Percentiles rank a stretch among this genome's conserved stretches.
Conservation (phyloP, 257 asterid genomes). For the Fraxinus quadrangulata region DNA sequence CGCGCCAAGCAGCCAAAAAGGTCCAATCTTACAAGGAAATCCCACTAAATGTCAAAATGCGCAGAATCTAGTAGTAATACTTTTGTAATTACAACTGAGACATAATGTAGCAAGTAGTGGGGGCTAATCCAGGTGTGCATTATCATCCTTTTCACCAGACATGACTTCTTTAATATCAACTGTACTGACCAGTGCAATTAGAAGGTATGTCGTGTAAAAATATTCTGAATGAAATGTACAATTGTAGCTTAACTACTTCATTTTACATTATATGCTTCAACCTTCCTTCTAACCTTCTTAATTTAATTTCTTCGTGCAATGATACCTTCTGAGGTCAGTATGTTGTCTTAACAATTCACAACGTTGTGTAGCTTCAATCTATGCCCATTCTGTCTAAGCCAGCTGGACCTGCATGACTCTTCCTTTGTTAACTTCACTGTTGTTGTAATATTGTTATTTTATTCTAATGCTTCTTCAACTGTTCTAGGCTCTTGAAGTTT, state of each 20-base stretch:
- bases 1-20: slow-evolving; percentile 63
- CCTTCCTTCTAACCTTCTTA: too few relatives aligned
- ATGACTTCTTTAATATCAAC: neutral
- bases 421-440: too few relatives aligned
- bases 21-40: slow-evolving; percentile 74
- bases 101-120: neutral
- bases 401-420: neutral
- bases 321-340: neutral
- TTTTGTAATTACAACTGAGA: neutral
- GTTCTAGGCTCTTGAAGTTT: too few relatives aligned
- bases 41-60: slow-evolving; percentile 63
- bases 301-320: neutral
- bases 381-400: neutral
- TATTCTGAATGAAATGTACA: slow-evolving; percentile 1
- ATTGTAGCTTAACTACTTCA: neutral
- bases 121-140: neutral
- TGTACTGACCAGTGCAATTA: neutral
- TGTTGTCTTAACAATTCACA: neutral
- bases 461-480: too few relatives aligned
- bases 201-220: neutral
- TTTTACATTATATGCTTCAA: neutral
- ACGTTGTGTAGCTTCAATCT: neutral
- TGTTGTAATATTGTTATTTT: too few relatives aligned
- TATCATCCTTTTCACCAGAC: neutral
- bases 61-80: slow-evolving; percentile 43